A percentile compares a stretch with the other conserved stretches of the same genome.
Conservation (phyloP, 257 asterid genomes). For the Solanum virginianum region DNA sequence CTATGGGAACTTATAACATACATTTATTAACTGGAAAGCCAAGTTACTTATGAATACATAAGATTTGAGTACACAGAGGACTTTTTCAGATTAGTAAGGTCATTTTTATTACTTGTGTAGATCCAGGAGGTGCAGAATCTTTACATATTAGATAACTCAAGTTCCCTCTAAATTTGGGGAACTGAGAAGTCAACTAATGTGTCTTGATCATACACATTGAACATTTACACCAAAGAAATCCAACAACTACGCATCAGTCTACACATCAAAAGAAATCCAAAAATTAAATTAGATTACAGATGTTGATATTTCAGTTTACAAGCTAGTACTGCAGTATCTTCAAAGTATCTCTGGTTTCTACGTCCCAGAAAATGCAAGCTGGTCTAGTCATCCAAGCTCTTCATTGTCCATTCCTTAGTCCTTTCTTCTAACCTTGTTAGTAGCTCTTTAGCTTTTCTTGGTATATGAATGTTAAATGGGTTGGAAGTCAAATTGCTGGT, state of each 20-base stretch:
- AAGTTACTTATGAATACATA: not conserved
- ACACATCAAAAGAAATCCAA: not conserved
- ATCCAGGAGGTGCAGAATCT: not conserved
- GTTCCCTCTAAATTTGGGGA: not conserved
- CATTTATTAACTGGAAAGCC: not conserved
- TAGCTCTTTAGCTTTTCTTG: not conserved
- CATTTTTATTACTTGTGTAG: not conserved
- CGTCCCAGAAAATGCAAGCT: not conserved
- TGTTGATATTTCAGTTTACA: not conserved
- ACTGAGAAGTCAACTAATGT: not conserved
- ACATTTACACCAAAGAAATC: not conserved
- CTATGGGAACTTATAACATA: not conserved
- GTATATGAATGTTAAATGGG: not conserved
- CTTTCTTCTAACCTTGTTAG: not conserved
- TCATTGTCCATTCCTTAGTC: not conserved
- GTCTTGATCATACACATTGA: not conserved
- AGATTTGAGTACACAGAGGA: not conserved
- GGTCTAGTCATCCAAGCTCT: not conserved
- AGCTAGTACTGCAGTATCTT: not conserved
- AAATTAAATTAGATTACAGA: not conserved
- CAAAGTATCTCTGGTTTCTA: not conserved
- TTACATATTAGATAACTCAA: not conserved
- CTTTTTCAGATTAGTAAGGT: not conserved
- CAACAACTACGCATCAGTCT: not conserved
- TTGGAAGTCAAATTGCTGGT: not conserved